Base-by-base conservation (phyloP, 2,329 filamentous ascomycete genomes). In the Phaeosphaeriaceae sp. region DNA sequence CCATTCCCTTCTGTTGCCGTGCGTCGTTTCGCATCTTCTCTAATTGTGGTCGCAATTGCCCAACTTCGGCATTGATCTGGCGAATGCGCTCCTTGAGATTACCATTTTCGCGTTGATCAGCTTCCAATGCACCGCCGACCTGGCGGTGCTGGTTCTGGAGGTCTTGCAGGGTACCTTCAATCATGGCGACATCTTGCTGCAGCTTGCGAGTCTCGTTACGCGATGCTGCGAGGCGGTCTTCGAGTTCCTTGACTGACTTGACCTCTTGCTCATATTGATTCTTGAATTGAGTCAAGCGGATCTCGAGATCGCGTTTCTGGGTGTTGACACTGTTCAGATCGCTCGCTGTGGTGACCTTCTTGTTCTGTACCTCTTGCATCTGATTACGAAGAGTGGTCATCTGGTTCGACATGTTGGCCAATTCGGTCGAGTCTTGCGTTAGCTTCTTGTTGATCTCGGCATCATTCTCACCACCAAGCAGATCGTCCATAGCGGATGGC, bases 391-490 rank as follows among this genome's bases (percentile, higher is more conserved):
- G 80, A 2, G 91, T 94, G 31, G 92, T 89, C 63, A 99, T 92
- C 77, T 98, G 95, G 76, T 96, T 98, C 0, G 94, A 97, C 67
- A 99, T 84, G 74, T 99, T 98, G 51, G 93, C 95, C 57, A 99
- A 84, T 76, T 99, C 95, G 0, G 91, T 90, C 2, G 93, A 95
- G 73, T 99, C 95, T 63, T 89, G 90, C 0, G 91, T 95, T 24
- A 98, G 82, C 75, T 91, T 96, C 77, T 91, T 95, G 79, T 89
- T 94, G 54, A 93, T 88, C 71, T 96, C 93, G 1, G 91, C 90
- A 65, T 98, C 94, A 64, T 89, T 90, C 68, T 97, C 93, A 17
- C 91, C 92, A 19, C 70, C 42, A n/a, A 99, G 84, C 7, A 98
- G 84, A 76, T 98, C 95, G 69, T 97, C 93, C 51, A 89, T 84